Evolutionary conservation across 192 early-diverging fungal genomes (phyloP).

Genomic region (Backusella sp.): DNA sequence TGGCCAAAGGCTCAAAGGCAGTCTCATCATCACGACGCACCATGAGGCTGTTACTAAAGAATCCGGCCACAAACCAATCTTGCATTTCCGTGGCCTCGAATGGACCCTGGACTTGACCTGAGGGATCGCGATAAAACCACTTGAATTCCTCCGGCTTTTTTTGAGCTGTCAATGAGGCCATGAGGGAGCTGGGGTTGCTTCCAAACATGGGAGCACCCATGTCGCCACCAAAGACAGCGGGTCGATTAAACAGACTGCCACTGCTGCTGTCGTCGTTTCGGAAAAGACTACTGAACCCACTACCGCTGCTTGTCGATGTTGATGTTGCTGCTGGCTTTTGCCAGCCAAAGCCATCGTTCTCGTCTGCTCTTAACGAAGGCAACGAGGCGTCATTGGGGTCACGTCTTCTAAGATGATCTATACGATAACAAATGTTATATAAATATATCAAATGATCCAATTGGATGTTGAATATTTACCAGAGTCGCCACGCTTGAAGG

Average conservation of each 20-base stretch:
- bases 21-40: slow-evolving; percentile 79
- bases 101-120: slow-evolving; percentile 85
- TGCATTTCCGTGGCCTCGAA: slow-evolving; percentile 91
- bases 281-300: background rate
- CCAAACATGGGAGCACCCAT: background rate
- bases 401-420: slow-evolving; percentile 6
- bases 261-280: background rate
- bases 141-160: slow-evolving; percentile 38
- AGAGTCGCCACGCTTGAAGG: slow-evolving; percentile 3
- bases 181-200: background rate
- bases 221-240: background rate
- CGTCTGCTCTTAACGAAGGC: background rate
- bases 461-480: background rate
- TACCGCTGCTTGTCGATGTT: background rate
- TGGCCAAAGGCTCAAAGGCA: slow-evolving; percentile 75
- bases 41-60: slow-evolving; percentile 78
- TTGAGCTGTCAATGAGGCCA: background rate
- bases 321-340: background rate
- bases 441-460: background rate
- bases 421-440: background rate
- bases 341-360: background rate
- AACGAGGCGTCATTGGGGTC: background rate
- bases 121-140: slow-evolving; percentile 89
- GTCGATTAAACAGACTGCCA: background rate
- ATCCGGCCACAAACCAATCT: slow-evolving; percentile 88